Conservation (phyloP, 2,329 filamentous ascomycete genomes). For the Phyllosticta capitalensis region DNA sequence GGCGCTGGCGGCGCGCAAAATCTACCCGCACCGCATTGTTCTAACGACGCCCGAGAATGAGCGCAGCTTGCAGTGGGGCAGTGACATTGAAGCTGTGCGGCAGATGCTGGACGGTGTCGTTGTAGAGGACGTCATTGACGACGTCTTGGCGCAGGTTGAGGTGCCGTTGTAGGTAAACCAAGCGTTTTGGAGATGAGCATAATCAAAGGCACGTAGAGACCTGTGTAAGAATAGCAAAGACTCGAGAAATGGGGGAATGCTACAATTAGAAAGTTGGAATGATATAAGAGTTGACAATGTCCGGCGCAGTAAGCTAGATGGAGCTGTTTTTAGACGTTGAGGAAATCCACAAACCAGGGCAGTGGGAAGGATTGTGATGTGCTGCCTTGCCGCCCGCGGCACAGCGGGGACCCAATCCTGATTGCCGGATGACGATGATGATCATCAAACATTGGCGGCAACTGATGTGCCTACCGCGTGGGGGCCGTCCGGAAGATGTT, state of each 20-base stretch:
- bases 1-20: slow-evolving; percentile 70
- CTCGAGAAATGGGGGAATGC: neutral
- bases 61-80: slow-evolving; percentile 89
- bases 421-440: neutral
- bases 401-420: neutral
- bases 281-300: neutral
- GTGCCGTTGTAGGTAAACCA: slow-evolving; percentile 37
- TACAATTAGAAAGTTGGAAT: neutral
- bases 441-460: neutral
- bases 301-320: neutral
- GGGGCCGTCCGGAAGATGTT: neutral
- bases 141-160: slow-evolving; percentile 48
- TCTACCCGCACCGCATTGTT: slow-evolving; percentile 75
- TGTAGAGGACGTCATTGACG: slow-evolving; percentile 48
- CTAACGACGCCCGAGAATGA: slow-evolving; percentile 63
- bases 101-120: slow-evolving; percentile 52
- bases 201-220: neutral
- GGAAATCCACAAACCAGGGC: neutral
- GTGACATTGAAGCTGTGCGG: slow-evolving; percentile 59
- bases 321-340: neutral
- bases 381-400: neutral
- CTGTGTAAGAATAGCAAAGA: neutral
- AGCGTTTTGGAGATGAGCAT: neutral
- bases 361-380: neutral
- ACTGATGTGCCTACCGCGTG: too few species aligned